Conservation (phyloP, 768 basidiomycete genomes). For the Russula abietina region DNA sequence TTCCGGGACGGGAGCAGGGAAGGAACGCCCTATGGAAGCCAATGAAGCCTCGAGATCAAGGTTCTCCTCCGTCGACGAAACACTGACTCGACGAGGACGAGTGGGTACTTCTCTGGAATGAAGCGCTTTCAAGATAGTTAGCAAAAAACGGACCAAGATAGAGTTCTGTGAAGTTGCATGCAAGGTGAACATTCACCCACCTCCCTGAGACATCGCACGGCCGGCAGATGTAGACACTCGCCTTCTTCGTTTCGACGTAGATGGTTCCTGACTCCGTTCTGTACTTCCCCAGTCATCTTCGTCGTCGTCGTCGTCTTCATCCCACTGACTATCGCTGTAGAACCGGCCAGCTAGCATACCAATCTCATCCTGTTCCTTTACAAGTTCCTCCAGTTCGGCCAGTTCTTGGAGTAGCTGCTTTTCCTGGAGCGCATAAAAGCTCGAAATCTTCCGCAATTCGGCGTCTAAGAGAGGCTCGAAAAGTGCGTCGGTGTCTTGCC, state of each 20-base stretch:
- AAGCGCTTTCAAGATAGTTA: constrained; percentile 10
- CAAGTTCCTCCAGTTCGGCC: constrained; percentile 49
- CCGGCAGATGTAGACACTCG: constrained; percentile 28
- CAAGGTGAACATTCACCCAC: constrained; percentile 2
- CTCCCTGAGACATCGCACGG: constrained; percentile 16
- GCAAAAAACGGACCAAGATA: neutral
- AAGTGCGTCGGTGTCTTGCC: constrained; percentile 42
- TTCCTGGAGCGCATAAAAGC: constrained; percentile 77
- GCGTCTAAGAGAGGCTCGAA: constrained; percentile 75
- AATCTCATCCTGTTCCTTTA: constrained; percentile 53
- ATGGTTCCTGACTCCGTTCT: constrained; percentile 33
- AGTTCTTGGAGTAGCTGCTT: constrained; percentile 62
- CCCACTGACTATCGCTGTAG: constrained; percentile 44
- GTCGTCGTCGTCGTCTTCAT: constrained; percentile 55
- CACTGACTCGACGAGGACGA: constrained; percentile 20
- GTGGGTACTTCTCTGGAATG: constrained; percentile 26
- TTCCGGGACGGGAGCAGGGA: constrained; percentile 22
- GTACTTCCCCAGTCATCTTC: constrained; percentile 35
- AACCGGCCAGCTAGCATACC: constrained; percentile 46
- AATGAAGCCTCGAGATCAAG: constrained; percentile 30
- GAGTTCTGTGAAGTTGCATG: neutral
- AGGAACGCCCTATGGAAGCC: constrained; percentile 14
- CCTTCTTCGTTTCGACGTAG: constrained; percentile 30
- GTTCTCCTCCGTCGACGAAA: constrained; percentile 26
- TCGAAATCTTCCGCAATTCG: constrained; percentile 73